Percentiles rank a stretch among this genome's conserved stretches.
These are phyloP conservation scores for Tylopilus intermedius DNA, from an alignment of 768 basidiomycete species.

Conservation along the genomic window DNA sequence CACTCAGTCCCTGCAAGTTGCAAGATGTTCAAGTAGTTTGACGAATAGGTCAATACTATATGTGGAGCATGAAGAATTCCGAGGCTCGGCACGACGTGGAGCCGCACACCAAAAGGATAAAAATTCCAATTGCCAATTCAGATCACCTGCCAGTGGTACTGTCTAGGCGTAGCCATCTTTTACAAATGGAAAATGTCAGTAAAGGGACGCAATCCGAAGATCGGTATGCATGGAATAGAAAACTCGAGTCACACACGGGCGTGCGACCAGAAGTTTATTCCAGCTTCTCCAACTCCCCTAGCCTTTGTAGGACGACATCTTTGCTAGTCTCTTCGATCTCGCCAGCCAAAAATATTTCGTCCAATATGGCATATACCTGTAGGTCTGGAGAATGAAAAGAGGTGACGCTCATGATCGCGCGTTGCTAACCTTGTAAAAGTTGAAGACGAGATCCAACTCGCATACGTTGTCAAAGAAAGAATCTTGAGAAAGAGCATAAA, in stretches of 20 bases:
- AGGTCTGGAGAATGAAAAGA: background rate
- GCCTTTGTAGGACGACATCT: conserved; percentile 83
- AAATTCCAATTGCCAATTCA: background rate
- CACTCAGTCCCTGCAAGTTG: too few relatives aligned
- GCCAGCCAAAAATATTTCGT: conserved; percentile 97
- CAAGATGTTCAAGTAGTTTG: too few relatives aligned
- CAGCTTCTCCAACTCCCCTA: conserved; percentile 91
- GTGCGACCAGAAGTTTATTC: conserved; percentile 45
- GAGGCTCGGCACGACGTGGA: background rate
- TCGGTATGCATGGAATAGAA: conserved; percentile 5
- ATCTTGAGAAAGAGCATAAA: conserved; percentile 45
- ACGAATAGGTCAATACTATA: too few relatives aligned
- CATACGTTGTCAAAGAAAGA: conserved; percentile 99
- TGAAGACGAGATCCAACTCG: conserved; percentile 96
- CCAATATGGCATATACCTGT: conserved; percentile 95
- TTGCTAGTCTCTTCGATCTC: conserved; percentile 99
- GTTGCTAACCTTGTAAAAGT: conserved; percentile 83
- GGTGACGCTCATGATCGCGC: background rate
- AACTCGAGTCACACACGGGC: conserved; percentile 6
- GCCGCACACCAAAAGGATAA: background rate
- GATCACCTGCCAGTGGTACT: background rate
- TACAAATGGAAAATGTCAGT: conserved; percentile 11
- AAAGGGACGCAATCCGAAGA: conserved; percentile 7
- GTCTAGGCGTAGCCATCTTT: background rate
- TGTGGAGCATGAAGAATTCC: too few relatives aligned